Conservation (phyloP, 164 flowering plant species). For the Magnolia sinica region DNA sequence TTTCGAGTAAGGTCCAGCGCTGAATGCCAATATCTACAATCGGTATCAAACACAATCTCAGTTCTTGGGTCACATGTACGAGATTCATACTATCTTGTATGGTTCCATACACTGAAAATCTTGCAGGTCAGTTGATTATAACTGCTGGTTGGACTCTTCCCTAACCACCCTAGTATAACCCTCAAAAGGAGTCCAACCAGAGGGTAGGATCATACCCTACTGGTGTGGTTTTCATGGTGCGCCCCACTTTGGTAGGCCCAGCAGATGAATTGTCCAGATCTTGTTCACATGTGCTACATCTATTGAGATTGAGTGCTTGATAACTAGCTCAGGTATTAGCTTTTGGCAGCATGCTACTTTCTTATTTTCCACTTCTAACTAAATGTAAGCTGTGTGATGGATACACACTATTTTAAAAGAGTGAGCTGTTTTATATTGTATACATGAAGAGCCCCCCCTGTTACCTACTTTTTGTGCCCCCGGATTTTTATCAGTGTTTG, state of each 20-base stretch:
- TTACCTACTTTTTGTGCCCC: too few relatives aligned
- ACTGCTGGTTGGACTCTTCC: background rate
- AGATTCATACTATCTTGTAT: background rate
- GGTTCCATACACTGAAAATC: background rate
- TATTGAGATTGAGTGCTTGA: background rate
- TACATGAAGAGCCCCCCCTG: background rate
- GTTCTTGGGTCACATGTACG: background rate
- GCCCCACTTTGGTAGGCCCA: background rate
- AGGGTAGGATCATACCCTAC: too few relatives aligned
- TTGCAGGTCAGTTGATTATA: background rate
- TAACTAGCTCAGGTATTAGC: background rate
- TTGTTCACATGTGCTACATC: background rate
- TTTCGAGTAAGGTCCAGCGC: background rate
- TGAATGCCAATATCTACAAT: background rate
- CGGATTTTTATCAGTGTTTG: background rate
- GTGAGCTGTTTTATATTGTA: background rate
- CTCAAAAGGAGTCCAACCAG: too few relatives aligned
- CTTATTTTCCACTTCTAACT: background rate
- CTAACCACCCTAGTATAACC: too few relatives aligned
- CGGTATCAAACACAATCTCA: background rate
- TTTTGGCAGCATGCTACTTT: background rate
- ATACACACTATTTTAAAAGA: background rate
- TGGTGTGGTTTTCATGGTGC: background rate
- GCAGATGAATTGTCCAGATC: background rate
- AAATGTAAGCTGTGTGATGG: background rate